These are phyloP conservation scores for Peronospora belbahrii DNA, from an alignment of 352 stramenopile species.

Conservation along the genomic window DNA sequence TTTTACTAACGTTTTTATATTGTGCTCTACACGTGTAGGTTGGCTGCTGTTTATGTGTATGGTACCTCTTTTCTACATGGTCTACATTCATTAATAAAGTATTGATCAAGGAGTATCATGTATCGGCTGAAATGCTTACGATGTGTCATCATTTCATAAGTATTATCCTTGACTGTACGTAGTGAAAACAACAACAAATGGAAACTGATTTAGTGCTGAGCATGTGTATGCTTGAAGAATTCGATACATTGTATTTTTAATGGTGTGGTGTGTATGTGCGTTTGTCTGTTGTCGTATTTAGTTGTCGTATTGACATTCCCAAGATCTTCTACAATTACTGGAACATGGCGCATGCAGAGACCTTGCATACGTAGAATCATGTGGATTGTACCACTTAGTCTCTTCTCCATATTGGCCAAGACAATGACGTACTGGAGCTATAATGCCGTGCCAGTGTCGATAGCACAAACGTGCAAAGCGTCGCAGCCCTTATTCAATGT, in stretches of 20 bases:
- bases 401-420: slow-evolving; percentile 75
- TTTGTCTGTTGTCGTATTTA: slow-evolving; percentile 11
- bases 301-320: slow-evolving; percentile 72
- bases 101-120: slow-evolving; percentile 81
- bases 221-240: neutral
- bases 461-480: slow-evolving; percentile 83
- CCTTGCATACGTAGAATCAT: slow-evolving; percentile 54
- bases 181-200: too few species aligned
- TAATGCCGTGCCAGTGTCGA: slow-evolving; percentile 72
- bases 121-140: slow-evolving; percentile 80
- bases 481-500: slow-evolving; percentile 86
- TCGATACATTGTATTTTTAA: neutral
- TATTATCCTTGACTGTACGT: slow-evolving; percentile 65
- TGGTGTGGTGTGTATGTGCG: neutral
- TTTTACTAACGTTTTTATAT: too few species aligned
- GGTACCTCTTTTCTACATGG: slow-evolving; percentile 77
- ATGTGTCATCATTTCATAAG: slow-evolving; percentile 79
- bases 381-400: slow-evolving; percentile 72
- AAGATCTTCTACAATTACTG: slow-evolving; percentile 29
- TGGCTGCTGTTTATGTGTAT: slow-evolving; percentile 36
- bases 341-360: slow-evolving; percentile 56
- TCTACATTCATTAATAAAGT: slow-evolving; percentile 84
- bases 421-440: slow-evolving; percentile 87
- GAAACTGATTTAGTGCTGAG: too few species aligned
- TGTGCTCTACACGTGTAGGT: slow-evolving; percentile 13